phyloP scores from a whole-genome alignment of 2,329 filamentous ascomycete genomes.

The Cladosporium cucumerinum region DNA sequence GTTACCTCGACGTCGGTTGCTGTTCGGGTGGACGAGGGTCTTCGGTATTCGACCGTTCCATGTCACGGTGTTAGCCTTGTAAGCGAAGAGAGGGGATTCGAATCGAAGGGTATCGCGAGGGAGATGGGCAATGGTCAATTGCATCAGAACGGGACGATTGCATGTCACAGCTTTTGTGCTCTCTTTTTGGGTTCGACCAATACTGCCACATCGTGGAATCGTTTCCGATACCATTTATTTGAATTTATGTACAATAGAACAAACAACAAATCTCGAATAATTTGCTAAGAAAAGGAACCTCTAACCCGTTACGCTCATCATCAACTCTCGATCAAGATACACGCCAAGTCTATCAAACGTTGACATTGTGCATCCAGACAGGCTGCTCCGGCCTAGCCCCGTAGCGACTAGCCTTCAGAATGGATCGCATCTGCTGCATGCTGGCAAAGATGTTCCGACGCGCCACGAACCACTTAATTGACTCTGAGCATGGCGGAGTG shows the following conservation, averaged over 20 bases:
- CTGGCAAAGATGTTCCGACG: slow-evolving; percentile 42
- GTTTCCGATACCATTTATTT: neutral
- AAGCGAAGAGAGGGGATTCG: neutral
- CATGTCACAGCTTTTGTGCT: neutral
- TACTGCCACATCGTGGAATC: neutral
- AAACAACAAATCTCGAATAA: neutral
- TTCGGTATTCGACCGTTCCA: neutral
- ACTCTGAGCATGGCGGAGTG: slow-evolving; percentile 48
- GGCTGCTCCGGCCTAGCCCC: slow-evolving; percentile 45
- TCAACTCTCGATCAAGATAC: neutral
- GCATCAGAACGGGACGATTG: neutral
- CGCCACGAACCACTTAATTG: slow-evolving; percentile 46
- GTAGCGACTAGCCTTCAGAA: slow-evolving; percentile 46
- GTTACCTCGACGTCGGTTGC: slow-evolving; percentile 1
- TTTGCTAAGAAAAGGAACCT: neutral
- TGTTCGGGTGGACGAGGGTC: neutral
- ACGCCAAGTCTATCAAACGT: slow-evolving; percentile 26
- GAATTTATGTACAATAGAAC: neutral
- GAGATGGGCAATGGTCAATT: neutral
- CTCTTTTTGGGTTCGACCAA: neutral
- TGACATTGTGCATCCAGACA: slow-evolving; percentile 48
- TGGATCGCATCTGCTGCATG: slow-evolving; percentile 47
- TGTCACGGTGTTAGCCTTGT: neutral
- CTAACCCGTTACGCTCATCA: neutral
- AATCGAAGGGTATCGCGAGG: neutral